phyloP scores from a whole-genome alignment of 805 yeast species.

The Teunomyces aglyptinius region DNA sequence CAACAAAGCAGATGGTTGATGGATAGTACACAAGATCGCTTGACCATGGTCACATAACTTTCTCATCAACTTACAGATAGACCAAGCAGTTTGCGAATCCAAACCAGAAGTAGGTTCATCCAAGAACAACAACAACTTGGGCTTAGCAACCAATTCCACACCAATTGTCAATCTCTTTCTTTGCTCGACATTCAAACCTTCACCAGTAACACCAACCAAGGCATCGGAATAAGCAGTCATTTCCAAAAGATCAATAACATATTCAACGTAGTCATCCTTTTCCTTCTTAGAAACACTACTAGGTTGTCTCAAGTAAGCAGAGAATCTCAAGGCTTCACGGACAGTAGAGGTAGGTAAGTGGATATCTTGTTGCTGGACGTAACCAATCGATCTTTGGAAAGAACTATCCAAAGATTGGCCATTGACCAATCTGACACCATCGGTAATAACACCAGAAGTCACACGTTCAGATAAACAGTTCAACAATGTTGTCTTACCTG shows the following conservation, averaged over 20 bases:
- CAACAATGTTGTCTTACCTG: slow-evolving; percentile 44
- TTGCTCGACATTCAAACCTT: slow-evolving; percentile 39
- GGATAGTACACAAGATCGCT: slow-evolving; percentile 73
- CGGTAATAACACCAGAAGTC: slow-evolving; percentile 21
- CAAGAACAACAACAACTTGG: slow-evolving; percentile 33
- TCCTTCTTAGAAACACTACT: slow-evolving; percentile 14
- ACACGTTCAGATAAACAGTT: slow-evolving; percentile 33
- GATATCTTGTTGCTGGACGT: slow-evolving; percentile 31
- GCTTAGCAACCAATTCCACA: slow-evolving; percentile 41
- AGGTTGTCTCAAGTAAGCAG: slow-evolving; percentile 25
- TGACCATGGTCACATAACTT: slow-evolving; percentile 70
- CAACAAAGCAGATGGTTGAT: slow-evolving; percentile 72
- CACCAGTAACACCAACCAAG: slow-evolving; percentile 32
- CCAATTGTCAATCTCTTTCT: slow-evolving; percentile 40
- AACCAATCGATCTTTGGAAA: slow-evolving; percentile 30
- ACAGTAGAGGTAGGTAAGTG: slow-evolving; percentile 29
- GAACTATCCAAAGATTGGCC: slow-evolving; percentile 20
- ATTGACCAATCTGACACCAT: slow-evolving; percentile 35
- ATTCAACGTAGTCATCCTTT: slow-evolving; percentile 22
- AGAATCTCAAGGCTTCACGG: slow-evolving; percentile 22
- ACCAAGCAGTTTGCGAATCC: slow-evolving; percentile 52
- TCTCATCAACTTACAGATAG: slow-evolving; percentile 64
- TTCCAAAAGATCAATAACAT: slow-evolving; percentile 20
- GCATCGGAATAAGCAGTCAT: slow-evolving; percentile 27
- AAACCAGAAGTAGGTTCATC: slow-evolving; percentile 45